These are phyloP conservation scores for Diaporthe citriasiana DNA, from an alignment of 2,329 filamentous ascomycete genomes.

Conservation along the genomic window DNA sequence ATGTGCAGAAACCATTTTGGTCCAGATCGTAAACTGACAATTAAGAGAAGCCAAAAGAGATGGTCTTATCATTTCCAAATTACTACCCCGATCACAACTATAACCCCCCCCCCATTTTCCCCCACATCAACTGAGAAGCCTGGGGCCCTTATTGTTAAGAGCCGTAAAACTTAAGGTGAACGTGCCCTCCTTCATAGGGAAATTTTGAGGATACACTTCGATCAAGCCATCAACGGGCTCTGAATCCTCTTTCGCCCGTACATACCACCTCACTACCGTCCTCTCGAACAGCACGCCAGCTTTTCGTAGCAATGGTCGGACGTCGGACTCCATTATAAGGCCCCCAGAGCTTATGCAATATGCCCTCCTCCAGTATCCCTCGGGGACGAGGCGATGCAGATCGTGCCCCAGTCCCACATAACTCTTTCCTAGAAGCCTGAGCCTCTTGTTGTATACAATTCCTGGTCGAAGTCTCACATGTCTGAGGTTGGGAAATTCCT, in stretches of 20 bases:
- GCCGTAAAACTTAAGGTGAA: background rate
- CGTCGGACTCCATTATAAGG: background rate
- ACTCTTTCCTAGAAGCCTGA: background rate
- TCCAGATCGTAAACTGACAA: background rate
- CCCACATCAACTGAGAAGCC: too few relatives aligned
- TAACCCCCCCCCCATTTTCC: too few relatives aligned
- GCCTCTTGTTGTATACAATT: fast-evolving
- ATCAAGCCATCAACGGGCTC: too few relatives aligned
- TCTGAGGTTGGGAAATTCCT: background rate
- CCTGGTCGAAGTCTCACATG: background rate
- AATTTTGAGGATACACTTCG: background rate
- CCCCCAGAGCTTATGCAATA: fast-evolving
- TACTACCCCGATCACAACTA: too few relatives aligned
- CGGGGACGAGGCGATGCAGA: background rate
- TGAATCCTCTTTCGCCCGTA: background rate
- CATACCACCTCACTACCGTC: background rate
- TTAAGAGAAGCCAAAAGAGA: too few relatives aligned
- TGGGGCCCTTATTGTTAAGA: background rate
- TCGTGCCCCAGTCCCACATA: background rate
- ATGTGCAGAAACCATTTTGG: background rate
- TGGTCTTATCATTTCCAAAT: too few relatives aligned
- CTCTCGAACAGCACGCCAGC: constrained; percentile 4
- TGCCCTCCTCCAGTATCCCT: background rate
- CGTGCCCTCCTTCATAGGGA: background rate
- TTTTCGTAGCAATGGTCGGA: background rate